These are phyloP conservation scores for Salix koriyanagi DNA, from an alignment of 345 rosid species.

Conservation along the genomic window DNA sequence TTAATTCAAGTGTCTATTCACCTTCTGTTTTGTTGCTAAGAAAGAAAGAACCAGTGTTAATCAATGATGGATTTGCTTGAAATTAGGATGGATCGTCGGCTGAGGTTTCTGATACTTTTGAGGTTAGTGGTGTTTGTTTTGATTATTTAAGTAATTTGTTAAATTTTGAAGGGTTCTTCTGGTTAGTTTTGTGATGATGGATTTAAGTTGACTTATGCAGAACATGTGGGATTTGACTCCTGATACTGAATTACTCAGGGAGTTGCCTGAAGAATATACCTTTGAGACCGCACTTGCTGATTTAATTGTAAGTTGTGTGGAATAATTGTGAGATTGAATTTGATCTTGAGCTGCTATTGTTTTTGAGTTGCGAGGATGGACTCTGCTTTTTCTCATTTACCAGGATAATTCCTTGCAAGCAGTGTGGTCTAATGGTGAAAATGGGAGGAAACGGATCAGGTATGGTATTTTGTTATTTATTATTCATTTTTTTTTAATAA, in stretches of 20 bases:
- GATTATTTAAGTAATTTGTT: neutral
- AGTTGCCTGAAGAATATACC: conserved; percentile 58
- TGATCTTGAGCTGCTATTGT: neutral
- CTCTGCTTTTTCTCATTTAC: conserved; percentile 9
- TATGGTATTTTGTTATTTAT: conserved; percentile 16
- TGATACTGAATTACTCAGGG: conserved; percentile 47
- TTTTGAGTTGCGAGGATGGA: neutral
- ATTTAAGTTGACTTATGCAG: conserved; percentile 29
- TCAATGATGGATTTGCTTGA: neutral
- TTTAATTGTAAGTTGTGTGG: conserved; percentile 47
- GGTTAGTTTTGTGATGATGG: neutral
- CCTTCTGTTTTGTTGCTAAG: neutral
- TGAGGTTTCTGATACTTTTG: conserved; percentile 30
- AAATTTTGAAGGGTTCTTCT: neutral
- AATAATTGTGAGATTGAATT: neutral
- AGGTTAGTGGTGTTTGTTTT: conserved; percentile 33
- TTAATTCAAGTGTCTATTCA: neutral
- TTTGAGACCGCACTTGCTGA: conserved; percentile 73
- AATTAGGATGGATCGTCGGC: conserved; percentile 60
- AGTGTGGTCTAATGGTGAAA: conserved; percentile 40
- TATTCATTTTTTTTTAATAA: neutral
- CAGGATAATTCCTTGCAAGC: conserved; percentile 89
- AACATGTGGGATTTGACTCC: conserved; percentile 86
- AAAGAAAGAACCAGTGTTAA: no score
- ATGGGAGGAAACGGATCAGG: conserved; percentile 53